Percentiles rank a stretch among this genome's conserved stretches.
Evolutionary conservation across 176 grass and related monocot genomes (phyloP).

Genomic region (maize (Zea mays)): DNA sequence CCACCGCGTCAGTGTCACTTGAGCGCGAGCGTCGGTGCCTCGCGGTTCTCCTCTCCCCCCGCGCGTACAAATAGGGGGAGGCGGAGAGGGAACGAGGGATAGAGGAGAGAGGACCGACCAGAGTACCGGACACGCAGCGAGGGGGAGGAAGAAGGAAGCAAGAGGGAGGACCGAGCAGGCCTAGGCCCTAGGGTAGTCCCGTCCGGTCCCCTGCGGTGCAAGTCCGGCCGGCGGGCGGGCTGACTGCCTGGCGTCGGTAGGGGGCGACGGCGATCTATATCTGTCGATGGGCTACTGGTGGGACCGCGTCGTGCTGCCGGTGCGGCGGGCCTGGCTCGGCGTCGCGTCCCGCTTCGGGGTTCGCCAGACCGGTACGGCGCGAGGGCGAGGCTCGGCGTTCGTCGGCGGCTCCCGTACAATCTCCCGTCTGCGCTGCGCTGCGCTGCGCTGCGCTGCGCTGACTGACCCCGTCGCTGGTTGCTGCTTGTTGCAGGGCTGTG

Average conservation of each 20-base stretch:
- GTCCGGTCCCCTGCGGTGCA: neutral
- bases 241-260: neutral
- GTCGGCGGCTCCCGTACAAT: neutral
- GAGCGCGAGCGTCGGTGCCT: neutral
- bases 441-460: neutral
- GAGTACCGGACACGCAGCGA: conserved; percentile 15
- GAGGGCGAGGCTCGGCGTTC: neutral
- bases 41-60: neutral
- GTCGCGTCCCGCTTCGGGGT: conserved; percentile 78
- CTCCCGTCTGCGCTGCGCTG: too few relatives aligned
- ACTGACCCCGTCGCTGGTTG: conserved; percentile 7
- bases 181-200: neutral
- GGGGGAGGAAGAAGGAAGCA: too few relatives aligned
- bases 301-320: conserved; percentile 72
- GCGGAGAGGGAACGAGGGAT: too few relatives aligned
- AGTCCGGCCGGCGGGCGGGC: neutral
- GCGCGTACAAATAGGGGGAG: conserved; percentile 33
- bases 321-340: conserved; percentile 71
- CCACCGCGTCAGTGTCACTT: neutral
- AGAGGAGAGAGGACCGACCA: neutral
- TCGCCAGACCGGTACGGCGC: conserved; percentile 75
- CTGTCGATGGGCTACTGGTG: conserved; percentile 59
- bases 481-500: conserved; percentile 57
- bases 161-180: neutral
- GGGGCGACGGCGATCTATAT: too few relatives aligned